These are phyloP conservation scores for Amyloporia xantha DNA, from an alignment of 768 basidiomycete genomes.

Conservation along the genomic window DNA sequence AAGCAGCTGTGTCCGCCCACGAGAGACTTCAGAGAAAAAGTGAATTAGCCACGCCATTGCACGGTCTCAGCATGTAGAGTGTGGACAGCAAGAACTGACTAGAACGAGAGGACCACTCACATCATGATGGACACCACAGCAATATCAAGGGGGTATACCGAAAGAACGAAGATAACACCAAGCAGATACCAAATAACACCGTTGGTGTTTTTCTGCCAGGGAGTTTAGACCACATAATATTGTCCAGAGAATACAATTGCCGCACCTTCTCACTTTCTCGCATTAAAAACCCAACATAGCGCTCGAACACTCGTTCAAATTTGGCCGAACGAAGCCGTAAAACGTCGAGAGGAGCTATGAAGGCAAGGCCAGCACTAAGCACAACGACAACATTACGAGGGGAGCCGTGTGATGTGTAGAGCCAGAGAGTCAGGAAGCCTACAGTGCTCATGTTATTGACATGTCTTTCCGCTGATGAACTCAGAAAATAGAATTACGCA, in stretches of 20 bases:
- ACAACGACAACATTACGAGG: conserved; percentile 48
- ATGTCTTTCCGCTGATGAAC: conserved; percentile 3
- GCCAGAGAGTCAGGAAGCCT: conserved; percentile 60
- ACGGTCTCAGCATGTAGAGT: neutral
- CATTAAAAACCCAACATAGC: conserved; percentile 76
- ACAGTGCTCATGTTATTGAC: conserved; percentile 7
- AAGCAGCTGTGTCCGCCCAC: conserved; percentile 94
- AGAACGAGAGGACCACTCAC: conserved; percentile 44
- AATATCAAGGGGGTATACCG: conserved; percentile 76
- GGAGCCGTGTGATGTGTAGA: conserved; percentile 45
- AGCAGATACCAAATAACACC: conserved; percentile 91
- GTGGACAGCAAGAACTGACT: no score
- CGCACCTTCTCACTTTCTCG: conserved; percentile 77
- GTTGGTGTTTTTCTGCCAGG: conserved; percentile 56
- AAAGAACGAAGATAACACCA: conserved; percentile 73
- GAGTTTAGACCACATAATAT: neutral
- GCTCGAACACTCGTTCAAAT: conserved; percentile 70
- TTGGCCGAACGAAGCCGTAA: conserved; percentile 59
- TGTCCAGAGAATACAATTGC: neutral
- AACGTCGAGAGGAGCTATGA: conserved; percentile 70
- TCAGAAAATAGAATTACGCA: conserved; percentile 29
- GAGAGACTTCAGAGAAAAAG: conserved; percentile 60
- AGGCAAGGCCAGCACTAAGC: conserved; percentile 58
- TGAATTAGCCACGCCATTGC: neutral
- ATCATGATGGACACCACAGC: conserved; percentile 88